Base-by-base conservation (phyloP, 2,329 filamentous ascomycete species). In the Fusarium papillatum region DNA sequence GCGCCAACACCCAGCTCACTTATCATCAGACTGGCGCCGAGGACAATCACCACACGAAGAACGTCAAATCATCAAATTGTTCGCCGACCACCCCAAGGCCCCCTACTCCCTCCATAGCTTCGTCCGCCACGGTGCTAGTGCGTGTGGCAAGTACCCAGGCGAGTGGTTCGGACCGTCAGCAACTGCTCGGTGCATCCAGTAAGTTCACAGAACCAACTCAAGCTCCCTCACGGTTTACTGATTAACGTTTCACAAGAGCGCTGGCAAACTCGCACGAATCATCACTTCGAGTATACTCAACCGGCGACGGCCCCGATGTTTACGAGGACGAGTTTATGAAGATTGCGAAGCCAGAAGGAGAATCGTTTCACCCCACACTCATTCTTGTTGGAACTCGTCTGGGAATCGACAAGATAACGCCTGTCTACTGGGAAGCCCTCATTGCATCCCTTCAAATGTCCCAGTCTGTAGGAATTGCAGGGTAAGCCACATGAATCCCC, bases 121-220 rank as follows among this genome's bases (percentile, higher is more conserved):
- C 80, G 97, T 99, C 41, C 89, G 93, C 65, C 94, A 98, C 79
- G 97, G 97, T 22, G 95, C 95, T 29, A 88, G 90, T 41, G 93
- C 94, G 4, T 99, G 97, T 83, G 96, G 95, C 6, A 98, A 98
- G 84, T 95, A 97, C 80, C 97, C 97, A 0, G 97, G 97, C 43
- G 95, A 98, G 85, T 99, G 97, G 97, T 99, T 99, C 85, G 97
- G 97, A 0, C 97, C 97, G n/a, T 98, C 95, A 22, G 97, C 97
- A 9, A 97, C 97, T 13, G 96, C 97, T 59, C 92, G 93, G 68
- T 98, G 97, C 83, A 98, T 99, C 77, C 93, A 97, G 95, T 97
- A 86, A 83, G 94, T 85, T n/a, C 31, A 24, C n/a, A 14, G 19
- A 29, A 26, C 16, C 17, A 24, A 11, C 36, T 10, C 14, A 16